These are phyloP conservation scores for Chaetomiaceae sp. DNA, from an alignment of 2,329 filamentous ascomycete species.

Conservation along the genomic window DNA sequence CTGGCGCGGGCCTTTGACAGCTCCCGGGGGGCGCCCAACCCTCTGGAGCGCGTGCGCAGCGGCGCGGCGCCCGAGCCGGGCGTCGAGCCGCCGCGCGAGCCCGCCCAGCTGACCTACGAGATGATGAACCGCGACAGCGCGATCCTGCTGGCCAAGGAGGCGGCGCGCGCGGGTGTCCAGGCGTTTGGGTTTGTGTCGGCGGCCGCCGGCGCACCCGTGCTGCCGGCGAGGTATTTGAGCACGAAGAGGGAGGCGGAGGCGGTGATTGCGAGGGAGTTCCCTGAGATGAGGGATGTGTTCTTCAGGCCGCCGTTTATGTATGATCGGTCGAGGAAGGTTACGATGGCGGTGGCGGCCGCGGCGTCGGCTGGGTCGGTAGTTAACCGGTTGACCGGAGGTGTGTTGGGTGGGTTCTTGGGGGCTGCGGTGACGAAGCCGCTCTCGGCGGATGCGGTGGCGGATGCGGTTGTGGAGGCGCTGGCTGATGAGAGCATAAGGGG, in stretches of 20 bases:
- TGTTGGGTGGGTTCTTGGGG: constrained; percentile 71
- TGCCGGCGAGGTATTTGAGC: constrained; percentile 78
- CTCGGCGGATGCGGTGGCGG: constrained; percentile 78
- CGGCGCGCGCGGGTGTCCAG: constrained; percentile 55
- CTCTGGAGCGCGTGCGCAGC: constrained; percentile 58
- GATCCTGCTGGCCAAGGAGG: constrained; percentile 73
- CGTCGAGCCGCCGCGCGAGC: constrained; percentile 50
- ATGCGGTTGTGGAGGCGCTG: constrained; percentile 84
- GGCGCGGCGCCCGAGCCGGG: not conserved
- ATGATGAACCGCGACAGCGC: constrained; percentile 93
- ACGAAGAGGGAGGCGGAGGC: constrained; percentile 90
- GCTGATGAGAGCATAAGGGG: constrained; percentile 67
- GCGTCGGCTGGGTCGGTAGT: constrained; percentile 68
- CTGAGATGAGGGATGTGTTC: constrained; percentile 72
- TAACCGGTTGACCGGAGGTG: constrained; percentile 70
- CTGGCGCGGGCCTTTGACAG: constrained; percentile 71
- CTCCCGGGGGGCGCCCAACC: constrained; percentile 60
- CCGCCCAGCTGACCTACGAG: constrained; percentile 83
- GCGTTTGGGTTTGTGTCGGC: constrained; percentile 88
- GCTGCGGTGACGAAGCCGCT: constrained; percentile 72
- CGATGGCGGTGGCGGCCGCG: constrained; percentile 74
- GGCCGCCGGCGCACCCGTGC: constrained; percentile 73
- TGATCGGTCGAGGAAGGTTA: constrained; percentile 73
- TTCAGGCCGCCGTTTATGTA: constrained; percentile 84
- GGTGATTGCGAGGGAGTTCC: constrained; percentile 65